Conservation (phyloP, 176 grass and related monocot genomes). For the Hsuehochloa calcarea region DNA sequence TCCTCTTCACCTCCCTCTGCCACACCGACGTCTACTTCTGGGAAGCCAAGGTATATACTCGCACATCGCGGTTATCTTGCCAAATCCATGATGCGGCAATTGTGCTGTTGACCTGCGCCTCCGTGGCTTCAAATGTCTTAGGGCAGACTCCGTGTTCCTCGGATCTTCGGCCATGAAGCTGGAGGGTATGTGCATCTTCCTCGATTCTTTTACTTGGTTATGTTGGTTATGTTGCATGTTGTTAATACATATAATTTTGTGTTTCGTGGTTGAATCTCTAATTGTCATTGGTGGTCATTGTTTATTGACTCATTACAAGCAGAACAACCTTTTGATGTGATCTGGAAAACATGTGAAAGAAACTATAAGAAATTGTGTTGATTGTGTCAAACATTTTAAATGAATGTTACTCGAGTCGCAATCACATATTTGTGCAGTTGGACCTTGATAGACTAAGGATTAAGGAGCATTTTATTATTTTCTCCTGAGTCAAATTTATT, state of each 20-base stretch:
- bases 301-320: background rate
- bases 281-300: background rate
- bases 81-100: background rate
- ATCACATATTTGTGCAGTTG: background rate
- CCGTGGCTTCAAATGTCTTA: conserved; percentile 22
- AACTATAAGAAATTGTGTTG: background rate
- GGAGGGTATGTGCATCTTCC: conserved; percentile 54
- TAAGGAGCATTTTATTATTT: background rate
- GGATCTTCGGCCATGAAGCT: conserved; percentile 97
- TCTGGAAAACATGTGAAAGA: background rate
- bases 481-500: background rate
- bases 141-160: conserved; percentile 78
- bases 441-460: background rate
- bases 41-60: conserved; percentile 78
- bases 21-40: conserved; percentile 94
- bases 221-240: background rate
- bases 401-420: background rate
- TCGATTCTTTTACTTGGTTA: background rate
- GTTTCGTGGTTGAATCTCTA: background rate
- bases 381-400: background rate
- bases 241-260: background rate
- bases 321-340: background rate
- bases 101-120: conserved; percentile 27
- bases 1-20: conserved; percentile 77
- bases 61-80: background rate